Evolutionary conservation across 2,329 filamentous ascomycete genomes (phyloP).

Genomic region (Xylariaceae sp.): DNA sequence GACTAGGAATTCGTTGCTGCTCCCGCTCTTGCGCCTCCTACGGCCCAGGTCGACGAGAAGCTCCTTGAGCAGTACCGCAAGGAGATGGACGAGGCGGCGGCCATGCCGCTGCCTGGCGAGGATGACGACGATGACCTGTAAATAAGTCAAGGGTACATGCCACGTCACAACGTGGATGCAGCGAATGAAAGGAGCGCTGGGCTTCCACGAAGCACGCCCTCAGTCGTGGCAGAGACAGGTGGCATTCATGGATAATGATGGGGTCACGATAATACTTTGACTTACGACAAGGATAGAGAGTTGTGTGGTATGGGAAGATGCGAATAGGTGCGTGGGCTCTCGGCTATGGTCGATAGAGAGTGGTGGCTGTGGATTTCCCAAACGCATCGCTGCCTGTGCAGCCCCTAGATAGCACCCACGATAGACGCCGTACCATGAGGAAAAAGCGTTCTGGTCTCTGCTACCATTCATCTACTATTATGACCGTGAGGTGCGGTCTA

Average conservation of each 20-base stretch:
- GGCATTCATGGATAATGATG: slow-evolving; percentile 17
- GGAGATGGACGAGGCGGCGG: slow-evolving; percentile 78
- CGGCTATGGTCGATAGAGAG: slow-evolving; percentile 16
- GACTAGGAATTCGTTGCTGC: slow-evolving; percentile 89
- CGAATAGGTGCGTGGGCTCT: slow-evolving; percentile 17
- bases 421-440: slow-evolving; percentile 20
- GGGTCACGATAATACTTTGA: slow-evolving; percentile 19
- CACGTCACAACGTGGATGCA: slow-evolving; percentile 10
- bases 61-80: slow-evolving; percentile 75
- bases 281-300: slow-evolving; percentile 17
- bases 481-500: no score
- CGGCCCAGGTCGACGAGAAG: slow-evolving; percentile 78
- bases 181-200: slow-evolving; percentile 7
- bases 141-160: no score
- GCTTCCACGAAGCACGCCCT: slow-evolving; percentile 5
- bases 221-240: slow-evolving; percentile 6
- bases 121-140: slow-evolving; percentile 69
- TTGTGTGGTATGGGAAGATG: slow-evolving; percentile 14
- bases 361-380: slow-evolving; percentile 19
- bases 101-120: slow-evolving; percentile 88
- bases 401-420: slow-evolving; percentile 27
- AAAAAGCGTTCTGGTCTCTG: neutral
- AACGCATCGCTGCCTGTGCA: slow-evolving; percentile 24
- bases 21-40: slow-evolving; percentile 87
- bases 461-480: no score